These are phyloP conservation scores for Athelia sp. DNA, from an alignment of 1,284 basidiomycete genomes.

Conservation along the genomic window DNA sequence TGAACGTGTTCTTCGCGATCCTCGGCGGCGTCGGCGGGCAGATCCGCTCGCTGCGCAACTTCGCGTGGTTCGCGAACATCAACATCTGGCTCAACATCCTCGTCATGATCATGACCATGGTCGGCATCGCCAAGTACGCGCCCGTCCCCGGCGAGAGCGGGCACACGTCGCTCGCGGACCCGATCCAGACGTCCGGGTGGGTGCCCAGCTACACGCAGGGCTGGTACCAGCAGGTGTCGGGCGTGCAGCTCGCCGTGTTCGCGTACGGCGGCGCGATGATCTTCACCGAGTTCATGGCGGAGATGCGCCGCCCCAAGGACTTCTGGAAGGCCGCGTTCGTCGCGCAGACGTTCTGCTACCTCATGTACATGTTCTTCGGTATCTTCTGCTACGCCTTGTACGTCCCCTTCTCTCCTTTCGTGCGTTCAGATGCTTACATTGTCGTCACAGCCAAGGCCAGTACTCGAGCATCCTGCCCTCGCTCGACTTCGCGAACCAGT, in stretches of 20 bases:
- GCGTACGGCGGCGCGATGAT: constrained; percentile 18
- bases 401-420: not conserved
- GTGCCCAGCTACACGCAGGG: constrained; percentile 38
- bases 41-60: constrained; percentile 45
- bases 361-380: constrained; percentile 58
- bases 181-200: constrained; percentile 42
- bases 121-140: constrained; percentile 47
- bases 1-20: constrained; percentile 48
- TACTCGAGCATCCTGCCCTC: constrained; percentile 46
- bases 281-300: constrained; percentile 58
- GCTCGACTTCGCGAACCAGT: constrained; percentile 49
- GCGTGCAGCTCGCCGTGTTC: constrained; percentile 19
- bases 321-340: constrained; percentile 66
- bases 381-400: constrained; percentile 24
- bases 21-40: constrained; percentile 47
- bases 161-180: constrained; percentile 28
- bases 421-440: constrained; percentile 6
- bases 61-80: constrained; percentile 44
- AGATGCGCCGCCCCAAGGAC: constrained; percentile 68
- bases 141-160: constrained; percentile 42
- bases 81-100: constrained; percentile 33
- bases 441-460: constrained; percentile 57
- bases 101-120: constrained; percentile 56
- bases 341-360: constrained; percentile 51
- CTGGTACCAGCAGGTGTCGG: constrained; percentile 62